These are phyloP conservation scores for Epichloe typhina DNA, from an alignment of 2,329 filamentous ascomycete species.

Conservation along the genomic window DNA sequence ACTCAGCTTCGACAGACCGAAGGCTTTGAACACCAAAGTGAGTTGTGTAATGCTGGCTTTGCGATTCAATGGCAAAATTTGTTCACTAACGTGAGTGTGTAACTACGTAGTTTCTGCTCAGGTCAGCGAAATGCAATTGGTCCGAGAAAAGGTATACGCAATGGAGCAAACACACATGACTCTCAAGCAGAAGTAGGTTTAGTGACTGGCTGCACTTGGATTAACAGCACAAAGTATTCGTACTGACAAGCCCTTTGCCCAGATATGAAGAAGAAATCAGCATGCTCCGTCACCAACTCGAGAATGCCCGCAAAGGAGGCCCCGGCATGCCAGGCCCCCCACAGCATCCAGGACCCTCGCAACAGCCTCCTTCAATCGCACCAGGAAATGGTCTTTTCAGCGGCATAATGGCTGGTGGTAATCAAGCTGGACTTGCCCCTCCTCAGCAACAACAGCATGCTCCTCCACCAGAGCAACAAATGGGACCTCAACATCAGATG, in stretches of 20 bases:
- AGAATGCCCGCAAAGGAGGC: slow-evolving; percentile 52
- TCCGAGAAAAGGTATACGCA: slow-evolving; percentile 83
- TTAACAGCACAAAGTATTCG: slow-evolving; percentile 2
- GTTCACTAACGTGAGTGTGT: background rate
- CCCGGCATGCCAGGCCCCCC: slow-evolving; percentile 54
- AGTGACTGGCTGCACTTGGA: background rate
- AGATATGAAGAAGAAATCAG: slow-evolving; percentile 92
- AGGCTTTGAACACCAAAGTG: slow-evolving; percentile 89
- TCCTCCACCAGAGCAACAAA: slow-evolving; percentile 54
- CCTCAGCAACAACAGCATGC: slow-evolving; percentile 49
- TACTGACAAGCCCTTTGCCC: slow-evolving; percentile 7
- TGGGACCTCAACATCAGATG: slow-evolving; percentile 39
- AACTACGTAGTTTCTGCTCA: slow-evolving; percentile 61
- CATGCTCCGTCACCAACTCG: slow-evolving; percentile 77
- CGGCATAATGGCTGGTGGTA: slow-evolving; percentile 84
- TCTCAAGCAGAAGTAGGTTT: slow-evolving; percentile 77
- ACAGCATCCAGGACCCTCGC: slow-evolving; percentile 65
- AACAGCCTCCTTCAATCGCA: slow-evolving; percentile 78
- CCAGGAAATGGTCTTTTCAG: slow-evolving; percentile 89
- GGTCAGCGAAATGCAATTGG: slow-evolving; percentile 88
- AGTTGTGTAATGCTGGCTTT: slow-evolving; percentile 23
- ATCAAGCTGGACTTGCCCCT: slow-evolving; percentile 72
- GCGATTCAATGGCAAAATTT: background rate
- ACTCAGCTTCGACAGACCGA: slow-evolving; percentile 67
- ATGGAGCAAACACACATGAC: slow-evolving; percentile 82